Conservation (phyloP, 345 rosid genomes). For the Ceriops decandra region DNA sequence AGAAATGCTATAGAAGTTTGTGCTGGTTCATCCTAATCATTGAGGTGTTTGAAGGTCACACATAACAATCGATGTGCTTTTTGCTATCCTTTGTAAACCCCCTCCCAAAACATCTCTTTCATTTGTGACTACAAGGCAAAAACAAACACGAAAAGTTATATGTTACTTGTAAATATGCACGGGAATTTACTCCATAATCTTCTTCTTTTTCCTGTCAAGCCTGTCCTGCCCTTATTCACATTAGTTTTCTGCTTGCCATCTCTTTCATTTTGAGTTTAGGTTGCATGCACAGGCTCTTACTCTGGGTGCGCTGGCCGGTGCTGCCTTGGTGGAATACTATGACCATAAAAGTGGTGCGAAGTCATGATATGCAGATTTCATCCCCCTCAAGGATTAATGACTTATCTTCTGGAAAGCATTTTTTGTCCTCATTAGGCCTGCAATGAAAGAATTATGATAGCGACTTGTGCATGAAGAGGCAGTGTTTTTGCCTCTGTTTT, state of each 20-base stretch:
- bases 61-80: no score
- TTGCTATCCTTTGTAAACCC: no score
- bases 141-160: no score
- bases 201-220: not conserved
- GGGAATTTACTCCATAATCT: no score
- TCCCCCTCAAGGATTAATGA: slow-evolving; percentile 29
- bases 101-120: no score
- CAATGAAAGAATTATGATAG: slow-evolving; percentile 1
- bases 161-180: no score
- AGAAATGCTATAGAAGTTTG: no score
- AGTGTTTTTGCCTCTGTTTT: not conserved
- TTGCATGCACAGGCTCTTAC: slow-evolving; percentile 91
- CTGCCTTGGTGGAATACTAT: slow-evolving; percentile 78
- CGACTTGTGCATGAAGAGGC: not conserved
- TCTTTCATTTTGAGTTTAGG: slow-evolving; percentile 35
- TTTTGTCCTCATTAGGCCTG: not conserved
- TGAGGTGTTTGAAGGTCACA: no score
- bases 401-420: not conserved
- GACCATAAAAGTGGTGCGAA: slow-evolving; percentile 59
- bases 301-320: slow-evolving; percentile 86
- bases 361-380: slow-evolving; percentile 43
- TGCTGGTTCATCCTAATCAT: no score
- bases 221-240: not conserved
- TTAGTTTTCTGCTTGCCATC: not conserved
- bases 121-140: no score